Evolutionary conservation across 352 stramenopile genomes (phyloP).

Genomic region (Pythium volutum): DNA sequence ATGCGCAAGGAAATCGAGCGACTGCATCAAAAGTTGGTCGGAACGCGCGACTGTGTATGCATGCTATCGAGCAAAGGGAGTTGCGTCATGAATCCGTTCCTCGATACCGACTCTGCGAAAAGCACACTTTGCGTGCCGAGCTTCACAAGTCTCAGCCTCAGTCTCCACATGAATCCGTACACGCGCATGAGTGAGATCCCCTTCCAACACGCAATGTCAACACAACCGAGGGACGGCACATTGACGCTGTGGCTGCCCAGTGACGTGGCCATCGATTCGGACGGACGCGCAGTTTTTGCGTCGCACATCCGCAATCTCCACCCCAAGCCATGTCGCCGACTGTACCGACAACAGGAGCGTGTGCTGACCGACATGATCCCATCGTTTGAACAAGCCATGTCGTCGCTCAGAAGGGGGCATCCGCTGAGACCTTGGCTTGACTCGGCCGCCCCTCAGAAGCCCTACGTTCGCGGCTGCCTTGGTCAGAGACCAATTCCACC

Average conservation of each 20-base stretch:
- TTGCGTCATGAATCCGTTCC: background rate
- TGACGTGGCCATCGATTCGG: background rate
- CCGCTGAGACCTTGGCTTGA: background rate
- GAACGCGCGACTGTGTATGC: background rate
- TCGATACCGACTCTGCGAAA: background rate
- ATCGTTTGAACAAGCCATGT: constrained; percentile 6
- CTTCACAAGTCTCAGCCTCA: background rate
- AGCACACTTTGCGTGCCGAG: background rate
- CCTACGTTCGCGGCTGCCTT: background rate
- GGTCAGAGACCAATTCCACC: background rate
- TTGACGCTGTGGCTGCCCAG: constrained; percentile 3
- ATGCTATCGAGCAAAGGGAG: background rate
- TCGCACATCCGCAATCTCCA: constrained; percentile 18
- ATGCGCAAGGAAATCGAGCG: background rate
- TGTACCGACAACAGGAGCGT: constrained; percentile 1
- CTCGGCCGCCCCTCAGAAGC: too few relatives aligned
- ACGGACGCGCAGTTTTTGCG: constrained; percentile 1
- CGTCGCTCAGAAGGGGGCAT: background rate
- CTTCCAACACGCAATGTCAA: constrained; percentile 2
- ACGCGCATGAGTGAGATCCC: constrained; percentile 11
- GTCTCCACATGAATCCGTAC: constrained; percentile 2
- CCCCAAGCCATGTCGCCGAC: background rate
- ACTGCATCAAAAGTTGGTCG: background rate
- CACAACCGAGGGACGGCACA: background rate
- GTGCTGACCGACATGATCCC: constrained; percentile 2